Base-by-base conservation (phyloP, 129 eudicot genomes). In the Daucus carota region DNA sequence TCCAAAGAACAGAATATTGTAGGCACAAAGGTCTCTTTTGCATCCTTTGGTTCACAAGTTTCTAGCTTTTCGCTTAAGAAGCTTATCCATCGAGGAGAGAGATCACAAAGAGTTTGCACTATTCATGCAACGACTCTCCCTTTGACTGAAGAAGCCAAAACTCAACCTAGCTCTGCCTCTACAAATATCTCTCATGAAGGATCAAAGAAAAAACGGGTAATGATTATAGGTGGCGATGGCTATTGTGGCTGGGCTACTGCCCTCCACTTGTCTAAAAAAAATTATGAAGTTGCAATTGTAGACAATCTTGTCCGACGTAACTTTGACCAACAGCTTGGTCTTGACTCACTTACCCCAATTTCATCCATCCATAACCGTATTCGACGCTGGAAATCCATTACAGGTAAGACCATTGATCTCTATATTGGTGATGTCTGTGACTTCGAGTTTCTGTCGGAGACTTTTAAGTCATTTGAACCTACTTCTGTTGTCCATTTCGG, bases 231-330 rank as follows among this genome's bases (percentile, higher is more conserved):
- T 63, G 99, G 99, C 4, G 99, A 95, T 79, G 99, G 99, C 41
- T 95, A 95, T 46, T 95, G 99, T 76, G 99, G 99, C 70, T 95
- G 99, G 99, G 99, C 99, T 69, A 91, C 97, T 72, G 88, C 97
- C 40, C 97, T 95, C 60, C 99, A 95, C 69, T 75, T 95, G 44
- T 95, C 99, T 69, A 95, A 91, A 80, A 95, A 95, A 79, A 82
- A 83, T 42, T 95, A 95, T 33, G 88, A 95, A 82, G 97, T 91
- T 81, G 96, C 96, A 52, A 87, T 95, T 76, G 99, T 95, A 22
- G 99, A 95, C 85, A 95, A 85, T 81, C 96, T 95, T 74, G 91
- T 95, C 31, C 97, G 97, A 52, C 97, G 99, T 66, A 85, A 80
- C 63, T 95, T 91, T 72, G 99, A 95, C 81, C 89, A 95, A 71